Evolutionary conservation across 2,329 filamentous ascomycete species (phyloP), one percentile per base, ranked within the genome.

Genomic region (Cordyceps tenuipes): DNA sequence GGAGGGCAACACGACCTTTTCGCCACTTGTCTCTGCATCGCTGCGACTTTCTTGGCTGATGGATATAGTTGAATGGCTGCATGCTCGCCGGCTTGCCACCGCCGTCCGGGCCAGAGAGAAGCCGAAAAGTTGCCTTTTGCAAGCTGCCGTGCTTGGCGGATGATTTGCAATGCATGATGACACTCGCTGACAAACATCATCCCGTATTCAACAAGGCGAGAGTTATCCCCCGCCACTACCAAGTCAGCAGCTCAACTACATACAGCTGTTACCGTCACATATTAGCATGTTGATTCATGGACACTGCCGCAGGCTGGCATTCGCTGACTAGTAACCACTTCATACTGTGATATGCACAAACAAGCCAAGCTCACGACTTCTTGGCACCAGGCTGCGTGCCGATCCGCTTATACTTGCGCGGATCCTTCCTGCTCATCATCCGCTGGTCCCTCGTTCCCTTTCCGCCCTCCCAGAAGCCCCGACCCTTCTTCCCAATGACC

Each of bases 401-500:
- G 46, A 83, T 69, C 56, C 87, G 78, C 70, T 85, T 87, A 70
- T 84, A 85, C 77, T 91, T 91, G 67, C 88, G 80, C 68, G 85
- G 85, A 72, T 91, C 88, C 73, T 90, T 91, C 62, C 85, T 79
- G 67, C 84, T 89, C 89, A 92, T 92, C 67, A 80, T 75, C 36
- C 74, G 75, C 71, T 79, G 82, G 69, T 91, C 88, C 62, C 89
- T 77, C n/a, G 89, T 92, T 1, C 89, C 89, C 70, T 88, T 90
- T 1, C 90, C 90, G 12, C 90, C 90, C 75, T 95, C 90, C 90
- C 90, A 95, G 73, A 91, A 95, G 0, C 90, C 90, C 48, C 70
- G 73, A 3, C 83, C 82, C 68, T 84, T 86, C 64, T 73, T 79
- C 0, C 88, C 85, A 57, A 91, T 80, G 13, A 94, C 81, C 54